These are phyloP conservation scores for Clonostachys sp. DNA, from an alignment of 2,329 filamentous ascomycete genomes.

Conservation along the genomic window DNA sequence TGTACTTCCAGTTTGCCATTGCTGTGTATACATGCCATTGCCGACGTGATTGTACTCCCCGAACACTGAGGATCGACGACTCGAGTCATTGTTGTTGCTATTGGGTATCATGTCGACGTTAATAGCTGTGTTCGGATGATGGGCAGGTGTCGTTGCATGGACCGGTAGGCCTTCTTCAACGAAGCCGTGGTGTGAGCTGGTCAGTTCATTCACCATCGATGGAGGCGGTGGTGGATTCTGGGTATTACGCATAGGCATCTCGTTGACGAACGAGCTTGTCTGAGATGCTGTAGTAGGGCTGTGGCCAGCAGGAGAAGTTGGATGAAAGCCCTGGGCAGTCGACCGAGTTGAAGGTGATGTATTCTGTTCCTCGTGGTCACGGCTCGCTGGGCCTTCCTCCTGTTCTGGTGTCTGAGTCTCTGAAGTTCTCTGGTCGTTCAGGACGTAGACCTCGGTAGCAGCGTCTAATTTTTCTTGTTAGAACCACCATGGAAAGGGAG, in stretches of 20 bases:
- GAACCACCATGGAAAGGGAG: background rate
- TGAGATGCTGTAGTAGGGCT: constrained; percentile 23
- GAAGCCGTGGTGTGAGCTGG: constrained; percentile 32
- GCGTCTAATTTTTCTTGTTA: constrained; percentile 30
- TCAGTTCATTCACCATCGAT: constrained; percentile 13
- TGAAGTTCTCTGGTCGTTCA: constrained; percentile 46
- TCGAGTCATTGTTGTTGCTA: constrained; percentile 34
- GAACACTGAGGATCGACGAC: constrained; percentile 39
- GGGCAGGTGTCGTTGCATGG: constrained; percentile 24
- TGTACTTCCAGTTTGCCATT: constrained; percentile 39
- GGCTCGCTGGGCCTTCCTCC: constrained; percentile 33
- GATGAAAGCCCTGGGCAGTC: constrained; percentile 24
- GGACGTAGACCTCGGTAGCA: constrained; percentile 41
- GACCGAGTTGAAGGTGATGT: constrained; percentile 25
- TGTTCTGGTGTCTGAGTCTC: constrained; percentile 19
- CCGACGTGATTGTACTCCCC: constrained; percentile 38
- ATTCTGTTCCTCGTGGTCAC: constrained; percentile 34
- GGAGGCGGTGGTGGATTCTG: constrained; percentile 17
- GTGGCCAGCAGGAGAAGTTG: constrained; percentile 27
- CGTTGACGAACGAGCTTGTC: constrained; percentile 29
- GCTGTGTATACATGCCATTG: constrained; percentile 31
- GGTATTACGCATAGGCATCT: constrained; percentile 36
- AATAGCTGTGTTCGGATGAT: constrained; percentile 24
- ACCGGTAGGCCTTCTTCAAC: constrained; percentile 30
- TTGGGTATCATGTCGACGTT: constrained; percentile 36